Conservation (phyloP, 2,329 filamentous ascomycete genomes). For the Tolypocladium pustulatum region DNA sequence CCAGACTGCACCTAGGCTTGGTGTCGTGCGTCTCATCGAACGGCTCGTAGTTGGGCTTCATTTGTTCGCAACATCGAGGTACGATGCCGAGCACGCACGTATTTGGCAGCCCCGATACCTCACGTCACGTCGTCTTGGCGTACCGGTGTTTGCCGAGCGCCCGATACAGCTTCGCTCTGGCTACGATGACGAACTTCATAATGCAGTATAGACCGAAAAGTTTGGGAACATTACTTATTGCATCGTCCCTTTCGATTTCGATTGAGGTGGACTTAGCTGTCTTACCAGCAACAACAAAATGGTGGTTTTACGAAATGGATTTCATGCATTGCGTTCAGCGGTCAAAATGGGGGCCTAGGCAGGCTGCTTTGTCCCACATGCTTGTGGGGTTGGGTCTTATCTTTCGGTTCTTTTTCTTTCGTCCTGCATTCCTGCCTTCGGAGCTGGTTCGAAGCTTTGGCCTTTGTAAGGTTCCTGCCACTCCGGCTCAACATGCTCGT, state of each 20-base stretch:
- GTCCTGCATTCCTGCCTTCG: not conserved
- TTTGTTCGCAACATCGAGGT: not conserved
- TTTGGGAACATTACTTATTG: slow-evolving; percentile 19
- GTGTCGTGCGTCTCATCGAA: not conserved
- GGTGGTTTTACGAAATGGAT: slow-evolving; percentile 20
- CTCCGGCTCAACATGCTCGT: not conserved
- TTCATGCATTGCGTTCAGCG: slow-evolving; percentile 28
- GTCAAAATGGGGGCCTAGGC: slow-evolving; percentile 17
- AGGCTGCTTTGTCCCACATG: not conserved
- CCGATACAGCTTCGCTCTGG: not conserved
- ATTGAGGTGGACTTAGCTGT: slow-evolving; percentile 10
- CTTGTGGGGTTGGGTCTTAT: slow-evolving; percentile 1
- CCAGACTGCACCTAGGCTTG: not conserved
- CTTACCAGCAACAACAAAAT: slow-evolving; percentile 13
- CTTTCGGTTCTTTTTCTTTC: slow-evolving; percentile 7
- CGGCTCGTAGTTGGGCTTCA: not conserved
- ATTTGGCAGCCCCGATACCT: too few relatives aligned
- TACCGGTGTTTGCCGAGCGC: not conserved
- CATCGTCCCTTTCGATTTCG: slow-evolving; percentile 11
- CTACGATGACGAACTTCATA: slow-evolving; percentile 5
- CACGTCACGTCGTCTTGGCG: not conserved
- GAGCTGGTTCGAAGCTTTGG: not conserved
- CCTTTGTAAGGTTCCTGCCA: not conserved
- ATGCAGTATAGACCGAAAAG: slow-evolving; percentile 9
- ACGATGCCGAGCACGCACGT: not conserved